Conservation (phyloP, 2,329 filamentous ascomycete species). For the Fusarium ambrosium region DNA sequence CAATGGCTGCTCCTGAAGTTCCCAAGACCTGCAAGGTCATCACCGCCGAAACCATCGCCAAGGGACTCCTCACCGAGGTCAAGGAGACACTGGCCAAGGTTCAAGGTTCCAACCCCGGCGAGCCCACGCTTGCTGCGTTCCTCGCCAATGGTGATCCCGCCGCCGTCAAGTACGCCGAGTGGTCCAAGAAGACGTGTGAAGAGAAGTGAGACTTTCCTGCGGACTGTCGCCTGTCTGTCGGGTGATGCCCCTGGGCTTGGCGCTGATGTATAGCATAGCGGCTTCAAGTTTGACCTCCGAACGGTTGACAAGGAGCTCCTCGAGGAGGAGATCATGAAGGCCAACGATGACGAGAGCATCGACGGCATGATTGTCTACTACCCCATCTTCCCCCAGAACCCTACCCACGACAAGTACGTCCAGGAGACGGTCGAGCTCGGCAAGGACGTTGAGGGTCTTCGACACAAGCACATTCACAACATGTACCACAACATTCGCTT, state of each 20-base stretch:
- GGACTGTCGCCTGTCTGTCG: conserved; percentile 34
- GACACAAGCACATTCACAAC: conserved; percentile 95
- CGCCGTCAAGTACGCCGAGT: conserved; percentile 93
- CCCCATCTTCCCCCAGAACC: conserved; percentile 87
- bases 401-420: conserved; percentile 91
- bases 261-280: conserved; percentile 65
- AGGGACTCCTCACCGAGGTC: conserved; percentile 83
- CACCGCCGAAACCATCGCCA: conserved; percentile 88
- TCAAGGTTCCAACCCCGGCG: conserved; percentile 64
- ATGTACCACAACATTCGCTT: conserved; percentile 99
- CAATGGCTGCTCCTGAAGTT: conserved; percentile 53
- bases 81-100: conserved; percentile 80
- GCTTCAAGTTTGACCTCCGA: conserved; percentile 89
- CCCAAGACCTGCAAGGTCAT: conserved; percentile 91
- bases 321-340: conserved; percentile 87
- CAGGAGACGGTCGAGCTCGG: conserved; percentile 91
- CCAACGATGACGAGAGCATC: conserved; percentile 82
- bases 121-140: conserved; percentile 89
- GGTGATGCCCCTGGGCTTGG: conserved; percentile 36
- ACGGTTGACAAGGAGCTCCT: conserved; percentile 88
- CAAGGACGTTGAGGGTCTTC: conserved; percentile 97
- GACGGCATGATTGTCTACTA: conserved; percentile 99
- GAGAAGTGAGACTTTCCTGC: conserved; percentile 81
- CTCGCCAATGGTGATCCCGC: conserved; percentile 93
- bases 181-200: conserved; percentile 95